Evolutionary conservation across 1,284 basidiomycete species (phyloP).

Genomic region (Ganoderma leucocontextum): DNA sequence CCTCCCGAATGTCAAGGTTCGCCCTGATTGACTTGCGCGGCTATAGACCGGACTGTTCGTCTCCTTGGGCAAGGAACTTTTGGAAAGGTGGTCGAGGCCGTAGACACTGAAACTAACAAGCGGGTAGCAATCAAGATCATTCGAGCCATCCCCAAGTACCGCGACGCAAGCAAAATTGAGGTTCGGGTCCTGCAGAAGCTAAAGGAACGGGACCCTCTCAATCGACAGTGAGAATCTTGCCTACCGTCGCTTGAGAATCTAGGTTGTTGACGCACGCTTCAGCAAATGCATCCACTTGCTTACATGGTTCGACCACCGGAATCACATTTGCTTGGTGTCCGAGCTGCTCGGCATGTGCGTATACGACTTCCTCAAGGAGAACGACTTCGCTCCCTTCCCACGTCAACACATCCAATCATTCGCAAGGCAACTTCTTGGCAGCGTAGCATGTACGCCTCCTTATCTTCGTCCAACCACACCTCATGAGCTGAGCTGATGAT

Average conservation of each 20-base stretch:
- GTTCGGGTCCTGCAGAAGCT: slow-evolving; percentile 94
- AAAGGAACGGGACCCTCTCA: slow-evolving; percentile 89
- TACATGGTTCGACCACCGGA: slow-evolving; percentile 95
- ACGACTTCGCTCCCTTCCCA: slow-evolving; percentile 96
- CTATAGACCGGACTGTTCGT: slow-evolving; percentile 86
- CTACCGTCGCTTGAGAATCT: slow-evolving; percentile 8
- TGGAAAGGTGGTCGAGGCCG: slow-evolving; percentile 97
- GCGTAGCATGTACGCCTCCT: slow-evolving; percentile 86
- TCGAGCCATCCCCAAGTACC: slow-evolving; percentile 94
- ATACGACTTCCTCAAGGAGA: slow-evolving; percentile 99
- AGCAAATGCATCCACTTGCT: slow-evolving; percentile 99
- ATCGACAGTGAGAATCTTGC: slow-evolving; percentile 77
- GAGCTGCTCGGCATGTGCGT: slow-evolving; percentile 98
- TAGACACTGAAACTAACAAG: slow-evolving; percentile 80
- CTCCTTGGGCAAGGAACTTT: slow-evolving; percentile 98
- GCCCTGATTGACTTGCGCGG: slow-evolving; percentile 33
- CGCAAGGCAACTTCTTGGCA: slow-evolving; percentile 90
- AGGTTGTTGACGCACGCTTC: slow-evolving; percentile 30
- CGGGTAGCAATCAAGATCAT: slow-evolving; percentile 99
- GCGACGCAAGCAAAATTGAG: slow-evolving; percentile 99
- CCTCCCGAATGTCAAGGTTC: slow-evolving; percentile 6
- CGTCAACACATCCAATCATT: slow-evolving; percentile 96
- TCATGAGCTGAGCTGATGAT: background rate
- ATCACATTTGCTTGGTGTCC: slow-evolving; percentile 98
- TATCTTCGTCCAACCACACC: background rate